phyloP scores from a whole-genome alignment of 179 eudicot species.

The Silene vulgaris region DNA sequence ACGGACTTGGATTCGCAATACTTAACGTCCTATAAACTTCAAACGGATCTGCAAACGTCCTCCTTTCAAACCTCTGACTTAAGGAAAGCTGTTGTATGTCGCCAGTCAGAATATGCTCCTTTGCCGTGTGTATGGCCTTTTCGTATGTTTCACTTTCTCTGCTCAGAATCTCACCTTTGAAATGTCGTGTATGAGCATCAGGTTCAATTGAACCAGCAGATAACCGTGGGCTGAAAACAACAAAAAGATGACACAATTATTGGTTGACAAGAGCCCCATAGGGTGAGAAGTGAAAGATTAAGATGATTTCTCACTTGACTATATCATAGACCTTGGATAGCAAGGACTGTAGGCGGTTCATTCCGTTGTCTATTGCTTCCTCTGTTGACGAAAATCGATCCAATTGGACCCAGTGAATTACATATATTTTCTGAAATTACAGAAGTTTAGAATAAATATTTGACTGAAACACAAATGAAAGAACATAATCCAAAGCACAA shows the following conservation, averaged over 20 bases:
- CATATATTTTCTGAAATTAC: slow-evolving; percentile 30
- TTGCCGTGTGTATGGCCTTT: slow-evolving; percentile 44
- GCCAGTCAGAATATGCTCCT: slow-evolving; percentile 37
- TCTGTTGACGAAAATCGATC: slow-evolving; percentile 52
- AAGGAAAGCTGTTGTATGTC: slow-evolving; percentile 29
- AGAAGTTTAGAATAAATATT: slow-evolving; percentile 1
- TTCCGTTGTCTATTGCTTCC: slow-evolving; percentile 57
- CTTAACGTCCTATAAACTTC: slow-evolving; percentile 69
- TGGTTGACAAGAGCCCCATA: background rate
- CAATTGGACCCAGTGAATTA: slow-evolving; percentile 71
- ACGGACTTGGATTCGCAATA: slow-evolving; percentile 76
- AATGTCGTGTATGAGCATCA: slow-evolving; percentile 28
- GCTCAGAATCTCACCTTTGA: slow-evolving; percentile 32
- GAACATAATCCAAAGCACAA: background rate
- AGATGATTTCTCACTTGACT: slow-evolving; percentile 38
- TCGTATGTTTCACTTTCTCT: slow-evolving; percentile 52
- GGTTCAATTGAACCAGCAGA: slow-evolving; percentile 44
- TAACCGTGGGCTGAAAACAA: slow-evolving; percentile 47
- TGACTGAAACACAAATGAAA: background rate
- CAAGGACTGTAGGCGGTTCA: slow-evolving; percentile 45
- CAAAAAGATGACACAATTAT: background rate
- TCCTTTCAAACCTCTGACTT: slow-evolving; percentile 35
- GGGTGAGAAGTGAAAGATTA: background rate
- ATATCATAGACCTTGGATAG: slow-evolving; percentile 53
- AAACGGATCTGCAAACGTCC: slow-evolving; percentile 69